These are phyloP conservation scores for Suillus paluster DNA, from an alignment of 768 basidiomycete genomes.

Conservation along the genomic window DNA sequence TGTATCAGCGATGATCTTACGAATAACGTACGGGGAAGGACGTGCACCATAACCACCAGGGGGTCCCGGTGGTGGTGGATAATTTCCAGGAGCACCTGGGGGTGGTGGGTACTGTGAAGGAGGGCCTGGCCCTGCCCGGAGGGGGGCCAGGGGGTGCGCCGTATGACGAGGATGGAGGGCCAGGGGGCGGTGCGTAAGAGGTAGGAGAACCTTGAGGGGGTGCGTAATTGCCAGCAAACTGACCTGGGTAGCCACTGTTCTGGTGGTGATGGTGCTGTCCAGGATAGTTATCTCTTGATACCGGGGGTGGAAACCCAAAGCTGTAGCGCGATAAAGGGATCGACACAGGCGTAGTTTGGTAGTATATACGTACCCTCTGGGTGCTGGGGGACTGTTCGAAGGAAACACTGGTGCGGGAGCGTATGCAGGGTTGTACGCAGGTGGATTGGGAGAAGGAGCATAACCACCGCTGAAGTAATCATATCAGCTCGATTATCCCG, in stretches of 20 bases:
- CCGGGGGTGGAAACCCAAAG: conserved; percentile 27
- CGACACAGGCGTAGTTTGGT: conserved; percentile 3
- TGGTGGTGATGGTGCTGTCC: conserved; percentile 46
- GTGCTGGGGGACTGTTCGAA: conserved; percentile 8
- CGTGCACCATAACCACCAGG: conserved; percentile 16
- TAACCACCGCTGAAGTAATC: conserved; percentile 2
- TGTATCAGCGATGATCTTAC: conserved; percentile 17
- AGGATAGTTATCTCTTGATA: conserved; percentile 41
- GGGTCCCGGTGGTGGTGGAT: conserved; percentile 21
- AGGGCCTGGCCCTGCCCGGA: conserved; percentile 23
- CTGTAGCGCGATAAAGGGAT: background rate
- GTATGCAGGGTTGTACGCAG: conserved; percentile 6
- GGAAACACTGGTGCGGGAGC: conserved; percentile 6
- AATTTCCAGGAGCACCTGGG: conserved; percentile 11
- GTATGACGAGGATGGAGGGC: conserved; percentile 19
- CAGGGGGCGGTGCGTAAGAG: conserved; percentile 12
- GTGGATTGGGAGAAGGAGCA: conserved; percentile 4
- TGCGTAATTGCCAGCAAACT: conserved; percentile 20
- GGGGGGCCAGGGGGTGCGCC: conserved; percentile 23
- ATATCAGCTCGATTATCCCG: background rate
- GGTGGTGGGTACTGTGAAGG: conserved; percentile 15
- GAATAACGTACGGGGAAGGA: background rate
- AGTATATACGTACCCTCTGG: conserved; percentile 17
- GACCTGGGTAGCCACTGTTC: conserved; percentile 33
- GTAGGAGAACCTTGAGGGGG: conserved; percentile 15